A percentile compares a stretch with the other conserved stretches of the same genome.
Conservation (phyloP, 2,329 filamentous ascomycete species). For the Cryphonectria nitschkei region DNA sequence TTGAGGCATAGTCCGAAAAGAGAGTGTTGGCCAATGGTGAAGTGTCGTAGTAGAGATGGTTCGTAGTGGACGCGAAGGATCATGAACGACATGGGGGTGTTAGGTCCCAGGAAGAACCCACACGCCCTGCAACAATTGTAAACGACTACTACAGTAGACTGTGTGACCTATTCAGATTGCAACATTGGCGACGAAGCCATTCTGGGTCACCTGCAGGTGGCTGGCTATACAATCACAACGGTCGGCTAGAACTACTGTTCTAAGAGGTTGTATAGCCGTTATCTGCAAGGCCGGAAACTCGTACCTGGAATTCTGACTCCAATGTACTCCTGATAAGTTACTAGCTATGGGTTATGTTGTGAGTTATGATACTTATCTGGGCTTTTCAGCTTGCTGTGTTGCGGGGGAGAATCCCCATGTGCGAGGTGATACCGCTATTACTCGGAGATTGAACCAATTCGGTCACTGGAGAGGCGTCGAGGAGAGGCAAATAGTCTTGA, state of each 20-base stretch:
- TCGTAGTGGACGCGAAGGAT: neutral
- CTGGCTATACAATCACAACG: neutral
- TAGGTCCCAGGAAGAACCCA: neutral
- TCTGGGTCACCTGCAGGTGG: neutral
- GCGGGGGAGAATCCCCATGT: neutral
- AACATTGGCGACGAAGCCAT: neutral
- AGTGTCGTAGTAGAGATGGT: neutral
- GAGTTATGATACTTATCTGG: neutral
- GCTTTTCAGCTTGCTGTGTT: neutral
- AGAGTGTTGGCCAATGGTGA: neutral
- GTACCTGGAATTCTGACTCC: neutral
- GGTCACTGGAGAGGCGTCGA: neutral
- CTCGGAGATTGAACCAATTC: slow-evolving; percentile 1
- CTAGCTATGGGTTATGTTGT: neutral
- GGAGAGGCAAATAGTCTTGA: neutral
- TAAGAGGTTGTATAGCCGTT: neutral
- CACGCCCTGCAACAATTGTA: neutral
- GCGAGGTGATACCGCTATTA: neutral
- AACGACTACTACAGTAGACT: neutral
- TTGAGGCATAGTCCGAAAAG: neutral
- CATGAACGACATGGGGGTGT: neutral
- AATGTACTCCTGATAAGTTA: neutral
- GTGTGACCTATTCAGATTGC: neutral
- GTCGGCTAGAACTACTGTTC: neutral
- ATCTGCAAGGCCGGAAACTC: neutral